Base-by-base conservation (phyloP, 139 green algal species). In the Closterium sp. region DNA sequence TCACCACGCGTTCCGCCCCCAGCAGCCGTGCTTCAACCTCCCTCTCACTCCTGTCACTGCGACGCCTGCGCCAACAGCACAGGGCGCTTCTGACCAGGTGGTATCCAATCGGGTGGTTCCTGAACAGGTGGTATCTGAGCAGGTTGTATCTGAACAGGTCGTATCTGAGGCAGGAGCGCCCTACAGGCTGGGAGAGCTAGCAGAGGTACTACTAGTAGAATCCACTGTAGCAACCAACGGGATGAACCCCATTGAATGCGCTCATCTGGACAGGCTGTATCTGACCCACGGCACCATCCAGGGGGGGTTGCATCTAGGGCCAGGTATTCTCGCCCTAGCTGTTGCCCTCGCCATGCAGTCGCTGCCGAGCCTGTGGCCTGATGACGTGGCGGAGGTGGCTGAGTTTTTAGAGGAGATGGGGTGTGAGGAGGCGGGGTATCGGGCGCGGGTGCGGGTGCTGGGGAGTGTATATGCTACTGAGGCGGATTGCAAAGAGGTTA, bases 251-350 rank as follows among this genome's bases (percentile, higher is more conserved):
- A 31, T 87, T 1, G 85, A 87, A 21, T 87, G 85, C 22, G 85
- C 85, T 19, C 85, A 87, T 31, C 85, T 87, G 28, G 85, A 87
- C 85, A 30, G 85, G 28, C n/a, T 87, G 85, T 87, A 87, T 31
- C 28, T 31, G 85, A 30, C n/a, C 85, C 85, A 31, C 85, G 62
- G 62, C 10, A 79, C 17, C 62, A 13, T 79, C 62, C 62, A 79
- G 62, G 62, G 62, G n/a, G 62, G 62, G 62, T 2, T 79, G 62
- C 62, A 79, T 24, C 9, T 87, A 3, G 85, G 85, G 27, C 85
- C 85, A 7, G 85, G 85, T 4, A 31, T 87, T 7, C n/a, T 87
- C 85, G 85, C 85, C 28, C 85, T 87, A 30, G 85, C 85, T 31
- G 85, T 87, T 7, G 85, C 85, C 1, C 10, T 87, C 28, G 85